Evolutionary conservation across 768 basidiomycete species (phyloP), one percentile per base, ranked within the genome.

Genomic region (Naganishia friedmannii): DNA sequence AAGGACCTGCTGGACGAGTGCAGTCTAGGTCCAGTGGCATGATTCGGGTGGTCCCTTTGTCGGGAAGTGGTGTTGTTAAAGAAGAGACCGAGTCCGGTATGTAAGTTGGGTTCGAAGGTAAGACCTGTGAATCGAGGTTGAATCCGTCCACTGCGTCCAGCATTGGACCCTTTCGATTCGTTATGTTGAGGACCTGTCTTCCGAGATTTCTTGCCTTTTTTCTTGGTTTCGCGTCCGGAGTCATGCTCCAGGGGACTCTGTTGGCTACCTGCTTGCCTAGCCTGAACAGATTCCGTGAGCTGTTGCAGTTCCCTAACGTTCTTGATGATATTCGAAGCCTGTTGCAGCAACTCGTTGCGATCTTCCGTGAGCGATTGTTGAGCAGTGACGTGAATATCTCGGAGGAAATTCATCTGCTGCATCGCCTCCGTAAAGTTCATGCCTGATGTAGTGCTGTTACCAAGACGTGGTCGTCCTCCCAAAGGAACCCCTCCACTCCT

Each of bases 341-440:
- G 46, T 53, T 37, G 48, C 15, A 53, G 4, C 48, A 53, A 19
- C 48, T 70, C 34, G 17, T 31, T 29, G 34, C 48, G n/a, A 51
- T n/a, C n/a, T 29, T 54, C 60, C 17, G 39, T 51, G 28, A 65
- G 48, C 51, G 48, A 10, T 29, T 53, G 28, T 48, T 58, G 48
- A 65, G 46, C 51, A 19, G 53, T 58, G 66, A 53, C 5, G 34
- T 66, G 65, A 23, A 66, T 66, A 8, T 66, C 32, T 15, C 65
- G 65, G 15, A 66, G 46, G 3, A 66, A 15, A n/a, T 54, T n/a
- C 29, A 66, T 26, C 48, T 66, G 65, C 8, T 51, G 37, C 23
- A 26, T 42, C 26, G 60, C 60, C 42, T 63, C 60, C 29, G 23
- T 9, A 8, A 42, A 29, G 17, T n/a, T 63, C 60, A 63, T 63